Evolutionary conservation across 345 rosid species (phyloP), one percentile per base, ranked within the genome.

Genomic region (Euphorbia lathyris): DNA sequence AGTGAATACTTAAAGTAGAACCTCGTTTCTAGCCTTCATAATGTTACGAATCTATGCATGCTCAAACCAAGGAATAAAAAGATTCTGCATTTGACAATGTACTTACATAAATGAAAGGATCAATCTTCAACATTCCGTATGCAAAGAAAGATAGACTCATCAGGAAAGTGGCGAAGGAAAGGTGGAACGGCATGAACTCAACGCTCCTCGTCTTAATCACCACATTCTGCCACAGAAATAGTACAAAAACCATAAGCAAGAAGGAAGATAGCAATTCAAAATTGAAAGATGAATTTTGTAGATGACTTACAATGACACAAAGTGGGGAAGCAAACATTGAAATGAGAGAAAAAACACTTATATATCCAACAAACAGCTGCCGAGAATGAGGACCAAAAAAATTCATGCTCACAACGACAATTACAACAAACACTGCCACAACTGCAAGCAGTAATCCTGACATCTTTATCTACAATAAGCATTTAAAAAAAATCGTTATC

Each of bases 251-350:
- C 43, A 22, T 55, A 16, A 67, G 61, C 3, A 69, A 30, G 22
- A 56, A 72, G 13, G 69, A 23, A 63, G 50, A 26, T 9, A 52
- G 45, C 29, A 63, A 27, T 42, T 14, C 13, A 26, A 58, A 45
- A 53, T 42, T 25, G 4, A 25, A 26, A 65, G 2, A 9, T 25
- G n/a, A 34, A 22, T 3, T 22, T 22, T 26, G 48, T 9, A 29
- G 55, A 57, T 55, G 66, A 47, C 86, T 74, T 83, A 83, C 85
- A 45, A 86, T 83, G 42, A 83, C 62, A 34, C 80, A 77, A 36
- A 86, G 80, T 19, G 87, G 89, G 0, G 85, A 83, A 20, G 84
- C 87, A 63, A 83, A 81, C 89, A 86, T 86, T 43, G 76, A 72
- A 30, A 86, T 76, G n/a, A 84, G 79, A 65, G 88, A 84, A 48